A percentile compares a stretch with the other conserved stretches of the same genome.
phyloP scores from a whole-genome alignment of 2,329 filamentous ascomycete species.

The Cyanodermella asteris region DNA sequence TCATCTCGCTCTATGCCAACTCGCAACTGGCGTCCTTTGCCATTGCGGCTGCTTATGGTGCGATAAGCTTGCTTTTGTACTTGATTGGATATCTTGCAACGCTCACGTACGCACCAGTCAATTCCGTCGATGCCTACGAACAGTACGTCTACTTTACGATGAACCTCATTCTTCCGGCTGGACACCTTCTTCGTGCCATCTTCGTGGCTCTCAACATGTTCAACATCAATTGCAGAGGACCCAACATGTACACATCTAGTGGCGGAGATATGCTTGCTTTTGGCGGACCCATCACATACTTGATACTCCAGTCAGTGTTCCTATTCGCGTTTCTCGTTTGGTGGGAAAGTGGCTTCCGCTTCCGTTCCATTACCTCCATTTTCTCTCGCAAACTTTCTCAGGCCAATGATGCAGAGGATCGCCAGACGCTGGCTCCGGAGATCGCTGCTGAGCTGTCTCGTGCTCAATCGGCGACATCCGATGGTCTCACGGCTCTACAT shows the following conservation, averaged over 20 bases:
- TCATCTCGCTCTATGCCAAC: constrained; percentile 57
- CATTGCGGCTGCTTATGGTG: constrained; percentile 56
- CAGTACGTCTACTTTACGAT: constrained; percentile 55
- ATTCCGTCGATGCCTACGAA: constrained; percentile 42
- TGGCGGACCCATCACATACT: constrained; percentile 66
- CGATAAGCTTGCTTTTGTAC: constrained; percentile 47
- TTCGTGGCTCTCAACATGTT: constrained; percentile 69
- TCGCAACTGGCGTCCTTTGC: constrained; percentile 72
- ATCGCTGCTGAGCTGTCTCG: constrained; percentile 41
- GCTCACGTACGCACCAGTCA: constrained; percentile 41
- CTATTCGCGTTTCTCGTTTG: constrained; percentile 55
- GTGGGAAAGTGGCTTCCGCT: constrained; percentile 63
- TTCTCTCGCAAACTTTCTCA: constrained; percentile 23
- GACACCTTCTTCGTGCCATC: constrained; percentile 49
- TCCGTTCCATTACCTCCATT: constrained; percentile 36
- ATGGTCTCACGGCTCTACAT: constrained; percentile 59
- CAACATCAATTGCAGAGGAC: constrained; percentile 48
- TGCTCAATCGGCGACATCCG: constrained; percentile 32
- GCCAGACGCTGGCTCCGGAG: constrained; percentile 21
- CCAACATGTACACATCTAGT: constrained; percentile 38
- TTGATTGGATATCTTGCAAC: constrained; percentile 50
- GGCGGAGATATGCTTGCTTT: constrained; percentile 53
- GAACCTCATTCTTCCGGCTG: constrained; percentile 52
- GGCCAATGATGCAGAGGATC: constrained; percentile 19
- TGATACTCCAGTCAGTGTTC: constrained; percentile 49